Evolutionary conservation across 164 flowering plant genomes (phyloP), one percentile per base, ranked within the genome.

Genomic region (Vitis labrusca): DNA sequence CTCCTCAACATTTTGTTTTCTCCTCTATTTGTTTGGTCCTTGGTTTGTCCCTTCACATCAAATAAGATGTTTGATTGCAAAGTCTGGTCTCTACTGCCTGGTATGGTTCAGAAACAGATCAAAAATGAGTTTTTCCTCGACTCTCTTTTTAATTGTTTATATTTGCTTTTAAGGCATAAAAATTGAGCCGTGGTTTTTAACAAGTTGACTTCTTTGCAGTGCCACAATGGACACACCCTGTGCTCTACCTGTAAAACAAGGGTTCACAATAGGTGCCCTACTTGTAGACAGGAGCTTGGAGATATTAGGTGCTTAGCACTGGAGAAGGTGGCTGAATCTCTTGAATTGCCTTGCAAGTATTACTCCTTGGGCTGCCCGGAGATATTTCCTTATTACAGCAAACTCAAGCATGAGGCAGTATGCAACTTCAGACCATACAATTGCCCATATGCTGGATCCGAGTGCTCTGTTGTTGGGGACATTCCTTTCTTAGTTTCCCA

Each of bases 361-460:
- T 76, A 75, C 69, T 64, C 79, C 16, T 59, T 85, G 69, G 93
- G 93, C 49, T 89, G 93, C 73, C 87, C 86, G 47, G 91, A 83
- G 63, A 89, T 87, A 66, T 87, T 89, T 63, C 91, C 91, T 0
- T 89, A 89, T 73, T 87, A 84, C 81, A 85, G 88, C 81, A 89
- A 89, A 70, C 87, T 85, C 30, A 85, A 87, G 74, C 93, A 89
- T 66, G 93, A 89, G 74, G 60, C 79, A 30, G 23, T 77, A 19
- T 89, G 93, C 74, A 84, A 82, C 69, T 89, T 85, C 58, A 85
- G 93, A 77, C 93, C 93, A 50, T 89, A 89, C 76, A 89, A 59
- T 71, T 89, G 93, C 66, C 93, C 93, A 2, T 89, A 89, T 78
- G 93, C 91, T 77, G 89, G 98, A 52, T 94, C 98, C 13, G 98